Evolutionary conservation across 2,329 filamentous ascomycete genomes (phyloP).

Genomic region (Zarea fungicola): DNA sequence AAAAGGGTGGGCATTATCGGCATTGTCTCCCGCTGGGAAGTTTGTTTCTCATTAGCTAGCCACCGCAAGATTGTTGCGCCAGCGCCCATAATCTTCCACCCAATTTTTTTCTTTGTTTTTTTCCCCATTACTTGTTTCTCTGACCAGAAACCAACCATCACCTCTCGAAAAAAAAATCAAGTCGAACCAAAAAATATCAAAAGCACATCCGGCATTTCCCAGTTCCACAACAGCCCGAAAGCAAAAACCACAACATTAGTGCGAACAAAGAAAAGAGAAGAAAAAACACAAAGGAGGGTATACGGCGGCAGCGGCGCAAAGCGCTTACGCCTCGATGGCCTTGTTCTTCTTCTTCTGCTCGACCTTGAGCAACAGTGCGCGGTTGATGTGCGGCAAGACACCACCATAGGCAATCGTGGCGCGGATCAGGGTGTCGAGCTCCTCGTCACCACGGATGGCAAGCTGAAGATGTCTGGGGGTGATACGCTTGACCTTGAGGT

Average conservation of each 20-base stretch:
- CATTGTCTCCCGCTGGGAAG: neutral
- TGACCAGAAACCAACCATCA: constrained; percentile 2
- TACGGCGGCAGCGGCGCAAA: neutral
- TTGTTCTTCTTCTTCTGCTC: constrained; percentile 92
- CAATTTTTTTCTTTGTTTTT: neutral
- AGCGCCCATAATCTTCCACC: neutral
- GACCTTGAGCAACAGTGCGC: constrained; percentile 89
- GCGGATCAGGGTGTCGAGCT: constrained; percentile 93
- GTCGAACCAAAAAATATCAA: neutral
- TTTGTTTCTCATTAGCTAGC: neutral
- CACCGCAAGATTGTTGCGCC: constrained; percentile 3
- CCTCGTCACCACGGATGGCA: constrained; percentile 96
- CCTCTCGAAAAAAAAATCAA: neutral
- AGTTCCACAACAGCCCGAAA: constrained; percentile 9
- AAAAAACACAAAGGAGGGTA: constrained; percentile 8
- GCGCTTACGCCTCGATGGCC: constrained; percentile 39
- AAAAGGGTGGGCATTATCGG: neutral
- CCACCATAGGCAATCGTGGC: constrained; percentile 98
- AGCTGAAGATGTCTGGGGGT: constrained; percentile 96
- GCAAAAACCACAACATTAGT: constrained; percentile 2
- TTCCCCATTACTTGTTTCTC: neutral
- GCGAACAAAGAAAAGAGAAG: constrained; percentile 10
- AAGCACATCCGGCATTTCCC: constrained; percentile 13
- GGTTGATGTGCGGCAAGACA: constrained; percentile 98
- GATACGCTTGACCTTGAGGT: constrained; percentile 99